Base-by-base conservation (phyloP, 805 yeast genomes). In the Cyberlindnera veronae region DNA sequence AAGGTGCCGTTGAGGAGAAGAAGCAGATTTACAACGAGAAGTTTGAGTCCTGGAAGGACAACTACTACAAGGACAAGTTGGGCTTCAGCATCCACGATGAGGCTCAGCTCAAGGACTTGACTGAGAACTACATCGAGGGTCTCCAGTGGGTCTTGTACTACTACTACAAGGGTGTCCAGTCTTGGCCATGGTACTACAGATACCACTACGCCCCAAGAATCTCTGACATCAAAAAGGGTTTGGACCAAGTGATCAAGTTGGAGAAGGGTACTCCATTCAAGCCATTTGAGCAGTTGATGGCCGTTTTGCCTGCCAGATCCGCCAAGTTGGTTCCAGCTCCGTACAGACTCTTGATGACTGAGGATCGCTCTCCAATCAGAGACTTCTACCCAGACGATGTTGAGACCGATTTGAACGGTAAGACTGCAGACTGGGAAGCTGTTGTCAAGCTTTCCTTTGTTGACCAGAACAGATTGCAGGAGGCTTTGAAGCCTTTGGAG, bases 341-440 rank as follows among this genome's bases (percentile, higher is more conserved):
- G 15, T 84, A 84, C 61, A 77, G 95, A 62, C 74, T 81, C 3
- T 69, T 93, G 48, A 90, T 93, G 96, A 79, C 81, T 12, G 95
- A 90, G 43, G 80, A 79, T 32, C 71, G 72, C 32, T 90, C 97
- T 7, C 95, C 96, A 20, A 88, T 93, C 50, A 73, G 74, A 41
- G 97, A 89, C 54, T 89, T 88, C 55, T 93, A 93, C 58, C 99
- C 99, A 3, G 72, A 74, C 42, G 87, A 86, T 44, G 95, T 91
- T 41, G 86, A 81, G 38, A 72, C 86, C 26, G 99, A 93, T 66
- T 73, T 79, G 76, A 93, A 93, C 59, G 99, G 98, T 32, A 93
- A 93, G 61, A 86, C 89, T 40, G 95, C 93, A 2, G 83, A 88
- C 36, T 93, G 99, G 99, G 98, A 93, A 66, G 97, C 97, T 10